Conservation (phyloP, 805 yeast genomes). For the Ogataea minuta region DNA sequence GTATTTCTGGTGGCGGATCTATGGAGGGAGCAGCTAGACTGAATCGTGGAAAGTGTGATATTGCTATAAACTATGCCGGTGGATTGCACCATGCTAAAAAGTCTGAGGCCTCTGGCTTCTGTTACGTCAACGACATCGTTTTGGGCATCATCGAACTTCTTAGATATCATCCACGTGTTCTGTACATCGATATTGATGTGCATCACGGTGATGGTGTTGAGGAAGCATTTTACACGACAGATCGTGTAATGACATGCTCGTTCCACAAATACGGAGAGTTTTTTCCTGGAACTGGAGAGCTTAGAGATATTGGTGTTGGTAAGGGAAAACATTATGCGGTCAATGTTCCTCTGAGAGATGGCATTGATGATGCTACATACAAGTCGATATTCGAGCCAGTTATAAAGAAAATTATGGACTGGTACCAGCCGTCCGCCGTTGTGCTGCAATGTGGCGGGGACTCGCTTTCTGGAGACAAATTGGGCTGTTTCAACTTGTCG, state of each 20-base stretch:
- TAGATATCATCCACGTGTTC: constrained; percentile 79
- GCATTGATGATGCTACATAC: constrained; percentile 88
- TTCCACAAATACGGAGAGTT: constrained; percentile 92
- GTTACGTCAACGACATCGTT: constrained; percentile 88
- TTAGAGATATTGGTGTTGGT: constrained; percentile 81
- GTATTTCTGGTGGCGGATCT: constrained; percentile 85
- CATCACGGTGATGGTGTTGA: constrained; percentile 97
- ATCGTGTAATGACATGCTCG: constrained; percentile 85
- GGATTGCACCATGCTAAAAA: constrained; percentile 93
- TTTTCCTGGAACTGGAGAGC: constrained; percentile 91
- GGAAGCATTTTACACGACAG: constrained; percentile 90
- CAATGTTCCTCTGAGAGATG: constrained; percentile 86
- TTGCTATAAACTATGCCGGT: constrained; percentile 92
- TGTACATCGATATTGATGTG: constrained; percentile 85
- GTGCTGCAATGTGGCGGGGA: constrained; percentile 99
- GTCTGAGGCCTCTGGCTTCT: constrained; percentile 85
- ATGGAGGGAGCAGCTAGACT: constrained; percentile 87
- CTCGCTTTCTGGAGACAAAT: constrained; percentile 89
- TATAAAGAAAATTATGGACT: constrained; percentile 68
- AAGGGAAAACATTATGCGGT: constrained; percentile 80
- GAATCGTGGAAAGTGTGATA: constrained; percentile 78
- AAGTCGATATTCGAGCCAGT: constrained; percentile 88
- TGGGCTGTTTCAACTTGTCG: constrained; percentile 93
- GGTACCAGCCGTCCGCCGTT: constrained; percentile 94
- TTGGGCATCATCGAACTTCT: constrained; percentile 76